These are phyloP conservation scores for Aphanocladium album DNA, from an alignment of 2,329 filamentous ascomycete genomes.

Conservation along the genomic window DNA sequence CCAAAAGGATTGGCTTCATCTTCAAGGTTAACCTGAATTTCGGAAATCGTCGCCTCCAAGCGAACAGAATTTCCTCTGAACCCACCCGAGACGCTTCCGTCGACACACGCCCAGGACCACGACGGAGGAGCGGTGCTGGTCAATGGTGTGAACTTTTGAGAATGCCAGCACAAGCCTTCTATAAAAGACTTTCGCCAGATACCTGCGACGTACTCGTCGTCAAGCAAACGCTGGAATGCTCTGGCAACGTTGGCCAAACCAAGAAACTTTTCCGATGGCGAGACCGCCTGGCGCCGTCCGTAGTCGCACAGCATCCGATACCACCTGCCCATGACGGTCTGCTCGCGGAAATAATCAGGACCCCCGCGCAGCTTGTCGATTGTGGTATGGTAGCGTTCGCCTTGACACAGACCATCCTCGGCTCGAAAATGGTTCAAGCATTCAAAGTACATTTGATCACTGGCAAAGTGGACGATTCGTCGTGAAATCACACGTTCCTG, in stretches of 20 bases:
- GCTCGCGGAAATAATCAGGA: background rate
- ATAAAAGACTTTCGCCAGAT: background rate
- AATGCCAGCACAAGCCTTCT: constrained; percentile 1
- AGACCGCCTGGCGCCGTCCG: background rate
- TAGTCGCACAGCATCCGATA: background rate
- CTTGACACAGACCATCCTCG: constrained; percentile 6
- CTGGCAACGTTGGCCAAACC: constrained; percentile 2
- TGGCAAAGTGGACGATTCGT: constrained; percentile 4
- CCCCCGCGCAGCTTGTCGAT: background rate
- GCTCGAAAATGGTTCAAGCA: background rate
- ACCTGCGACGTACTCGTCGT: background rate
- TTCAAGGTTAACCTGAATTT: background rate
- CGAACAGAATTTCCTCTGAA: background rate
- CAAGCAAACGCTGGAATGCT: background rate
- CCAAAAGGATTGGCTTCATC: background rate
- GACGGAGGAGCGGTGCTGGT: background rate
- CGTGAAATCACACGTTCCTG: constrained; percentile 7
- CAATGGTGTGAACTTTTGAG: background rate
- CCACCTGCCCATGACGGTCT: background rate
- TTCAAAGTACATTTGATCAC: constrained; percentile 8
- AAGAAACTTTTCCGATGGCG: background rate
- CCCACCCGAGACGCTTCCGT: background rate
- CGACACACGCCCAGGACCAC: constrained; percentile 2
- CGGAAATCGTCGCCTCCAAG: background rate
- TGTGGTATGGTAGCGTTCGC: background rate